A percentile compares a stretch with the other conserved stretches of the same genome.
phyloP scores from a whole-genome alignment of 768 basidiomycete species.

The Cystofilobasidium ferigula region DNA sequence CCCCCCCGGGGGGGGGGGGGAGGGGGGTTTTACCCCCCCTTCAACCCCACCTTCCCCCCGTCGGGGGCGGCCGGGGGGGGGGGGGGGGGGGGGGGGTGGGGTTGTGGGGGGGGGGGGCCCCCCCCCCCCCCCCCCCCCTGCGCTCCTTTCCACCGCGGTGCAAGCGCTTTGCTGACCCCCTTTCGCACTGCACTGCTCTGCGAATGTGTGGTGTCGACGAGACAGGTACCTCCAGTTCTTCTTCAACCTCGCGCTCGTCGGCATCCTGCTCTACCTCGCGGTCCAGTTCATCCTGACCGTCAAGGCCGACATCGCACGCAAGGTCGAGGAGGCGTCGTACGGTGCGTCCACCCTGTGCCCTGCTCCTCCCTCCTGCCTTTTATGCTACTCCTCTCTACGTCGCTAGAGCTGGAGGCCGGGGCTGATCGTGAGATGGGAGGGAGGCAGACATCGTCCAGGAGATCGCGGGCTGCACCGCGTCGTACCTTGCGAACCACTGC shows the following conservation, averaged over 20 bases:
- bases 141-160: no score
- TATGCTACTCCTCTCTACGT: not conserved
- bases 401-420: not conserved
- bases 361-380: not conserved
- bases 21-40: no score
- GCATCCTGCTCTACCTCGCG: constrained; percentile 72
- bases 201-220: not conserved
- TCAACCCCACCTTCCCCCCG: no score
- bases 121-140: not conserved
- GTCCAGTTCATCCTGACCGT: constrained; percentile 81
- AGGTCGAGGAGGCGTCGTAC: constrained; percentile 76
- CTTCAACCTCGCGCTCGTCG: constrained; percentile 75
- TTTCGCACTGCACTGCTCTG: not conserved
- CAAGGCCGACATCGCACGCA: constrained; percentile 75
- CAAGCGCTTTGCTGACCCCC: no score
- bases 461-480: constrained; percentile 70
- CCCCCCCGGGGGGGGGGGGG: no score
- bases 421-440: no score
- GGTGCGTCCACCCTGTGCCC: constrained; percentile 45
- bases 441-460: constrained; percentile 84
- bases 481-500: constrained; percentile 75
- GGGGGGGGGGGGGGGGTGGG: no score
- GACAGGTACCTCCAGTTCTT: constrained; percentile 84
- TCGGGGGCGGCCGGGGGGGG: no score
- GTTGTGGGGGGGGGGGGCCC: no score